Base-by-base conservation (phyloP, 345 rosid genomes). In the Camelina sativa region DNA sequence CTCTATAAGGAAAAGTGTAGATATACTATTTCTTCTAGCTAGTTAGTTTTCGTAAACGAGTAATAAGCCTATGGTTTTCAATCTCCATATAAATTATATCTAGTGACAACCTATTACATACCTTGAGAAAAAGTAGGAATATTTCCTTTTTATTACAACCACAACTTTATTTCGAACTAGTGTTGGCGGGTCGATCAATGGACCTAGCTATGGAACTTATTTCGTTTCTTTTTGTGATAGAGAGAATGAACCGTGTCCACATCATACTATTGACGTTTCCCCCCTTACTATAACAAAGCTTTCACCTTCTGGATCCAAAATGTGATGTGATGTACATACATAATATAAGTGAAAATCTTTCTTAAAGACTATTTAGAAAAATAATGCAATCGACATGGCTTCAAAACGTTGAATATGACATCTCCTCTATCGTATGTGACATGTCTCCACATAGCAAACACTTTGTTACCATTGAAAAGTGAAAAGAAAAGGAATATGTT, bases 361-460 rank as follows among this genome's bases (percentile, higher is more conserved):
- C 62, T 62, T 43, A 44, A 15, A 15, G 12, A 54, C 23, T 12
- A 19, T 54, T 63, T 35, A 30, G 28, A 25, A 30, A 50, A 62
- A 16, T 2, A 54, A 6, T 20, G 40, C 17, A 57, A 47, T 46
- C 16, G 50, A 74, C 52, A 66, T 20, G 54, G 38, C 12, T 67
- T 38, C 62, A 41, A 62, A 58, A 67, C 15, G 25, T 65, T 56
- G 52, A 65, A 35, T 65, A 34, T 74, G 65, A 65, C 72, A 48
- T 74, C 65, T 73, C 77, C 48, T 47, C 2, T 58, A 16, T 48
- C n/a, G 25, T 25, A 66, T 38, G 65, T 58, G 72, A 65, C 51
- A 66, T 66, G 72, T 57, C 78, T 37, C 55, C 67, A 58, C 46
- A 50, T 43, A 43, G 43, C 13, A 11, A 11, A 40, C 43, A 40